A percentile compares a stretch with the other conserved stretches of the same genome.
These are phyloP conservation scores for Chaetomiaceae sp. DNA, from an alignment of 2,329 filamentous ascomycete genomes.

Conservation along the genomic window DNA sequence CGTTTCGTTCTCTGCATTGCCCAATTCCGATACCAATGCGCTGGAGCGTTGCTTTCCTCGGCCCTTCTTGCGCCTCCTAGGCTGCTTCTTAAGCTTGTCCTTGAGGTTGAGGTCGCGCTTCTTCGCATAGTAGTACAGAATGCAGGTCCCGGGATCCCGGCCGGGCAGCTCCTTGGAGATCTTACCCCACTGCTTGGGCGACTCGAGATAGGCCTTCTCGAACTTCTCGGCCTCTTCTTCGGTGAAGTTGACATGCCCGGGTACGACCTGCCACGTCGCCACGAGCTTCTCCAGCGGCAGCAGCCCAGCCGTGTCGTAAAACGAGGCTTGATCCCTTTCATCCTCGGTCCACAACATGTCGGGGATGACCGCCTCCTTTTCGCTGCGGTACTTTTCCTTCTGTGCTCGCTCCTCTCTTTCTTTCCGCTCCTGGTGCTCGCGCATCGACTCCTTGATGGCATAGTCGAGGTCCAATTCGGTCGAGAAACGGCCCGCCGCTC, in stretches of 20 bases:
- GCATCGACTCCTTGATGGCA: constrained; percentile 64
- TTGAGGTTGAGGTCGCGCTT: constrained; percentile 71
- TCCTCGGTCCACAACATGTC: constrained; percentile 60
- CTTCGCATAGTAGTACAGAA: constrained; percentile 80
- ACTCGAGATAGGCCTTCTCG: constrained; percentile 67
- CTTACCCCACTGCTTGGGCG: constrained; percentile 76
- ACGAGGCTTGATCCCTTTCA: constrained; percentile 53
- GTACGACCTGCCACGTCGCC: constrained; percentile 63
- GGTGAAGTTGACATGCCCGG: constrained; percentile 68
- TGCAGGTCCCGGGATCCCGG: constrained; percentile 71
- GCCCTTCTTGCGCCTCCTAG: constrained; percentile 52
- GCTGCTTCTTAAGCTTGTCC: constrained; percentile 64
- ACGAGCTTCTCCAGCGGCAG: constrained; percentile 62
- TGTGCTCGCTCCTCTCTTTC: constrained; percentile 60
- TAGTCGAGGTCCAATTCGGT: constrained; percentile 69
- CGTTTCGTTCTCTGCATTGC: constrained; percentile 51
- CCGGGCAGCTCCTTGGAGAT: constrained; percentile 62
- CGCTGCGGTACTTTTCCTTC: constrained; percentile 64
- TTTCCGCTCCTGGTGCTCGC: constrained; percentile 62
- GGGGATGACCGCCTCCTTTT: constrained; percentile 71
- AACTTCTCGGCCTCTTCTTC: constrained; percentile 64
- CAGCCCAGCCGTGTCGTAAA: constrained; percentile 59
- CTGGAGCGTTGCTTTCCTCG: constrained; percentile 55
- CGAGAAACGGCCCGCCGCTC: constrained; percentile 51
- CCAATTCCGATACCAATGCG: constrained; percentile 60